Evolutionary conservation across 1,284 basidiomycete genomes (phyloP), one percentile per base, ranked within the genome.

Genomic region (Sanghuangporus sanghuang): DNA sequence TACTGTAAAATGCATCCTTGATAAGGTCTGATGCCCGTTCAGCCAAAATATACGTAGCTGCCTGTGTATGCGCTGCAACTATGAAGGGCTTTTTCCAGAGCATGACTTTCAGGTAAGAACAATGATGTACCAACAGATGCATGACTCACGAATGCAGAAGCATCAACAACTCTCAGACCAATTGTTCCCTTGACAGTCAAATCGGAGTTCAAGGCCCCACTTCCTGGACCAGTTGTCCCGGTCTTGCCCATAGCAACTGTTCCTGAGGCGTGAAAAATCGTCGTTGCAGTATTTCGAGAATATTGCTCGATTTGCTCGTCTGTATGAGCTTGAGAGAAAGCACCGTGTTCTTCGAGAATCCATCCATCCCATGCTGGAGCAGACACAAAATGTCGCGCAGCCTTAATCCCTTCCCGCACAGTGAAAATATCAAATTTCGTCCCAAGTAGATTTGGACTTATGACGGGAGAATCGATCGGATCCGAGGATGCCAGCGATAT

Each of bases 141-240:
- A 46, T n/a, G 14, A 67, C 69, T 58, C 36, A 69, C 69, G 53
- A 71, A 59, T 12, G 66, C 64, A 7, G 68, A 68, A 6, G 69
- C 69, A 65, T 73, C 70, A 44, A 73, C 68, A 8, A 70, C 68
- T 55, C 66, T 71, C 65, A 70, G 71, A 68, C 71, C 74, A 68
- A 54, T 49, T 1, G 79, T 79, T 44, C 81, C 81, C 71, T 85
- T 81, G 11, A 85, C 82, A 36, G 73, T 71, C 27, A 88, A 72
- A 67, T 81, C 77, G 2, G 83, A 76, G 71, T 83, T 81, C 49
- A 87, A 81, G 32, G 85, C 84, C 8, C 72, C 74, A 14, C 60
- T 84, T 14, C 73, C 74, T 11, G 58, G 68, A 14, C 46, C 58
- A 2, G 58, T n/a, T 3, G 68, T 69, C 2, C 65, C 66, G 14